Evolutionary conservation across 73 alveolate species (phyloP), one percentile per base, ranked within the genome.

Genomic region (Paramecium octaurelia): DNA sequence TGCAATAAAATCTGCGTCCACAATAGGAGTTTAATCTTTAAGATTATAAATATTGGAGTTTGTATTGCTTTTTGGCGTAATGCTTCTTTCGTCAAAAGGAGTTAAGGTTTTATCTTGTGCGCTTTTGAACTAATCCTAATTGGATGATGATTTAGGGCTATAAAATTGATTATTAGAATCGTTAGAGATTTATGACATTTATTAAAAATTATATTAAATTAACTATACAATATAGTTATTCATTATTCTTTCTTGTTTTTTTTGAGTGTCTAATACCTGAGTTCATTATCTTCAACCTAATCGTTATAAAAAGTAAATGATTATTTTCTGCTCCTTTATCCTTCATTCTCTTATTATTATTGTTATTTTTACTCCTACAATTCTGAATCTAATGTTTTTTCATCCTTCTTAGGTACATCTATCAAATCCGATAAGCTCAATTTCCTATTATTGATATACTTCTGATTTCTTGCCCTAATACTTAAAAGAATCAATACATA

Each of bases 221-320:
- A 68, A 68, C 42, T 31, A 68, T 68, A 68, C 27, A 68, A 68
- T 16, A 75, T 75, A 38, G 46, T 75, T 38, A 38, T 38, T 38
- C 35, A 75, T 80, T 24, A 80, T 20, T 80, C 91, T 80, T 80
- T 80, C 18, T 46, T 80, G 20, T 3, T 64, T 80, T 80, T 80
- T 14, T 80, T 80, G 0, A 80, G 75, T 43, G 46, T 24, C 36
- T 44, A 24, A 46, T 80, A 80, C 44, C 57, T 40, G 1, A 38
- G 57, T 80, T 80, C 71, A 46, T 80, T 80, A 23, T 80, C 91
- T 46, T 80, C 91, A 18, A 20, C 91, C 29, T 80, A 46, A 24
- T 80, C 91, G 57, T 80, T 80, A 35, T 80, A 80, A 42, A 80
- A 80, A 38, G 91, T 44, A 21, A 80, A 80, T 80, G 91, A 80